Evolutionary conservation across 768 basidiomycete species (phyloP).

Genomic region (Harrya chromipes): DNA sequence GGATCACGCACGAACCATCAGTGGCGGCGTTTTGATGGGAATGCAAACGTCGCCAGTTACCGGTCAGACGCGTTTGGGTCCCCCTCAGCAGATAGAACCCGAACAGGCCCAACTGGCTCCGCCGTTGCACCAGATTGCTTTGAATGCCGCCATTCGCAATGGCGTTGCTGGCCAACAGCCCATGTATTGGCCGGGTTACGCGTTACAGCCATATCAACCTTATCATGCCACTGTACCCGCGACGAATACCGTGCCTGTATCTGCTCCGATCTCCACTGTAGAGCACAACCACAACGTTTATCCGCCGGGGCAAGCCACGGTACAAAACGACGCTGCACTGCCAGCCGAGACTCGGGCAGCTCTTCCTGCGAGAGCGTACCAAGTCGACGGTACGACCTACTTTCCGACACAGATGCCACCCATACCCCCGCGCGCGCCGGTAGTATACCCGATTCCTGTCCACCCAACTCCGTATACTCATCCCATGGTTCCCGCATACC

Average conservation of each 20-base stretch:
- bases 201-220: slow-evolving; percentile 21
- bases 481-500: slow-evolving; percentile 2
- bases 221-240: slow-evolving; percentile 29
- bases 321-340: not conserved
- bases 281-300: slow-evolving; percentile 2
- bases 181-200: slow-evolving; percentile 14
- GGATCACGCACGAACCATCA: slow-evolving; percentile 21
- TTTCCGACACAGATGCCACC: slow-evolving; percentile 13
- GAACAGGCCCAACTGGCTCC: slow-evolving; percentile 31
- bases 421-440: not conserved
- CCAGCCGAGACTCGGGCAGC: not conserved
- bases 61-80: slow-evolving; percentile 1
- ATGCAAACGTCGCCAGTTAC: slow-evolving; percentile 10
- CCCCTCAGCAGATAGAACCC: slow-evolving; percentile 33
- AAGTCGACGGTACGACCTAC: slow-evolving; percentile 31
- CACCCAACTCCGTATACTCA: slow-evolving; percentile 8
- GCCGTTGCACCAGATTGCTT: slow-evolving; percentile 12
- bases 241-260: slow-evolving; percentile 4
- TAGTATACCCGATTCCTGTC: slow-evolving; percentile 4
- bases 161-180: slow-evolving; percentile 11
- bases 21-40: slow-evolving; percentile 24
- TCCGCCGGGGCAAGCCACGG: not conserved
- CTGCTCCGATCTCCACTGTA: not conserved
- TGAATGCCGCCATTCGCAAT: not conserved
- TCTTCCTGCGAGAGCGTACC: slow-evolving; percentile 17